These are phyloP conservation scores for Mycena alexandri DNA, from an alignment of 768 basidiomycete genomes.

Conservation along the genomic window DNA sequence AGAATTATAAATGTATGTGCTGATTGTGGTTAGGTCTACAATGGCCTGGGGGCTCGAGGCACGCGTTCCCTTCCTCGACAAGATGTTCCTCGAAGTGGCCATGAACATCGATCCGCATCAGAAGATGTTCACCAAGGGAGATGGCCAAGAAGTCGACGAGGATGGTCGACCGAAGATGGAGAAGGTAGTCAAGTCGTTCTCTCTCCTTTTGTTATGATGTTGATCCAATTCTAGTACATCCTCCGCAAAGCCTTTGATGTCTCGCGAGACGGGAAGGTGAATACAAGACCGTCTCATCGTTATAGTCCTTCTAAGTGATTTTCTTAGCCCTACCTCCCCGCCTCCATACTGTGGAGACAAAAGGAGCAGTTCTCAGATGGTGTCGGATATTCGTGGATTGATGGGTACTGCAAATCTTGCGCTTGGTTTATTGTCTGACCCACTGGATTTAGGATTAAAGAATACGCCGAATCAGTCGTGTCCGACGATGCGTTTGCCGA, in stretches of 20 bases:
- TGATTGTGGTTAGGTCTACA: conserved; percentile 73
- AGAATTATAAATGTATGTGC: conserved; percentile 7
- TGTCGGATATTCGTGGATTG: conserved; percentile 99
- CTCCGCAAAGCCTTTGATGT: conserved; percentile 96
- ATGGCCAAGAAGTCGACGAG: conserved; percentile 76
- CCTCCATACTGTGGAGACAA: conserved; percentile 96
- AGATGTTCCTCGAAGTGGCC: conserved; percentile 92
- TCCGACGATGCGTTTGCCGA: conserved; percentile 86
- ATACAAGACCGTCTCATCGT: conserved; percentile 20
- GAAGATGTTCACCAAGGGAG: conserved; percentile 92
- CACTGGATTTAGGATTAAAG: too few relatives aligned
- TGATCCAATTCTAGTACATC: conserved; percentile 76
- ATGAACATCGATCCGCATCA: conserved; percentile 91
- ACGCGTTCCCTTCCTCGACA: conserved; percentile 98
- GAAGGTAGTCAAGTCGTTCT: conserved; percentile 73
- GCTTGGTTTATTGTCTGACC: too few relatives aligned
- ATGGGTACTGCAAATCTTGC: conserved; percentile 80
- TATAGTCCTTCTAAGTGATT: conserved; percentile 9
- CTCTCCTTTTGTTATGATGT: conserved; percentile 25
- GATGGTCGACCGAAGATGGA: conserved; percentile 96
- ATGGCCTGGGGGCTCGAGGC: conserved; percentile 99
- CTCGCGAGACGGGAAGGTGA: conserved; percentile 80
- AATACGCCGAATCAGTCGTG: conserved; percentile 79
- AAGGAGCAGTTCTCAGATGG: conserved; percentile 99
- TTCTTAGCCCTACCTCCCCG: conserved; percentile 88